A percentile compares a stretch with the other conserved stretches of the same genome.
These are phyloP conservation scores for Daedaleopsis nitida DNA, from an alignment of 768 basidiomycete species.

Conservation along the genomic window DNA sequence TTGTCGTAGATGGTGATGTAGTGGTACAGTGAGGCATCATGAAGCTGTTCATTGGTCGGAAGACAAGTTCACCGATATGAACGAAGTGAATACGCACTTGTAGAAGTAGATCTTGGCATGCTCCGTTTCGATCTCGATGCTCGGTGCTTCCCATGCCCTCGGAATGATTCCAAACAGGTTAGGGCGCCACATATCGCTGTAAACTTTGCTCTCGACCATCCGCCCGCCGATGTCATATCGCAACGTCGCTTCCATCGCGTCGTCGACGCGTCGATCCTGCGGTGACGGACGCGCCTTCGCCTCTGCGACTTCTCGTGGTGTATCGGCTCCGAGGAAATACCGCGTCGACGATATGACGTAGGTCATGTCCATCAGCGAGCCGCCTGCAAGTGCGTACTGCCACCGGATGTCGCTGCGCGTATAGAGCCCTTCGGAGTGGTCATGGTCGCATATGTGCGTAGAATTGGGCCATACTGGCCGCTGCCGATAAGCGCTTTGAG, in stretches of 20 bases:
- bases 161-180: conserved; percentile 26
- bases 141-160: conserved; percentile 20
- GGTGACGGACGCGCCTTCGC: conserved; percentile 32
- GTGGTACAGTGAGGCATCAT: conserved; percentile 29
- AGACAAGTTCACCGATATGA: background rate
- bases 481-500: conserved; percentile 55
- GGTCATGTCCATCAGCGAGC: conserved; percentile 62
- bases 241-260: conserved; percentile 43
- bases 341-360: conserved; percentile 30
- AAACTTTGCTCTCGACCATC: conserved; percentile 24
- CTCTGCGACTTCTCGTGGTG: conserved; percentile 35
- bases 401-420: conserved; percentile 50
- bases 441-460: conserved; percentile 44
- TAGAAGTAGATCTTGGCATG: conserved; percentile 18
- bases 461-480: conserved; percentile 53
- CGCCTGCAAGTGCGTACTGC: conserved; percentile 56
- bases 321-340: conserved; percentile 5
- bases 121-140: conserved; percentile 23
- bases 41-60: conserved; percentile 17
- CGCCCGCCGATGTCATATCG: conserved; percentile 27
- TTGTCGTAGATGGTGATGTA: conserved; percentile 30
- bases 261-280: conserved; percentile 41
- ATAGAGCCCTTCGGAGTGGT: conserved; percentile 39
- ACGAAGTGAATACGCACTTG: conserved; percentile 5
- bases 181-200: conserved; percentile 34